A percentile compares a stretch with the other conserved stretches of the same genome.
Evolutionary conservation across 495 filamentous ascomycete species (phyloP).

Genomic region (Hypoxylon trugodes): DNA sequence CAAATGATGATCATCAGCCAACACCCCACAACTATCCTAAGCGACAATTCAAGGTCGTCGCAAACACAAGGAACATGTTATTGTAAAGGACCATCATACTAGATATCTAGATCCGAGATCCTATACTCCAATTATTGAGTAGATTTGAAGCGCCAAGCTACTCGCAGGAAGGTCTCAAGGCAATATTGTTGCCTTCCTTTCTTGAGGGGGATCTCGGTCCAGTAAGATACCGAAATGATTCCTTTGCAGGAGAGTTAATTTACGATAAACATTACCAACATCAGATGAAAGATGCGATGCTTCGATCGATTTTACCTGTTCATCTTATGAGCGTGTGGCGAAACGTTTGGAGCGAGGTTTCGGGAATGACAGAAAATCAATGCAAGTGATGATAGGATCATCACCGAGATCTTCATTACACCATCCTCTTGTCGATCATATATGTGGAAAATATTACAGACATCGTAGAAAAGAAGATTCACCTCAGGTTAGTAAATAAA

Average conservation of each 20-base stretch:
- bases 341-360: constrained; percentile 22
- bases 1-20: neutral
- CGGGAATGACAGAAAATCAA: constrained; percentile 23
- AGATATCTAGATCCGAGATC: neutral
- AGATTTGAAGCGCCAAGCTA: neutral
- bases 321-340: constrained; percentile 3
- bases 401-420: constrained; percentile 17
- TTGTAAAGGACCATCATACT: neutral
- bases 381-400: constrained; percentile 27
- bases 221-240: constrained; percentile 6
- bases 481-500: constrained; percentile 4
- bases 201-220: constrained; percentile 7
- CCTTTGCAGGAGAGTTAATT: neutral
- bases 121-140: neutral
- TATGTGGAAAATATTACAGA: constrained; percentile 9
- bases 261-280: neutral
- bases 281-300: constrained; percentile 3
- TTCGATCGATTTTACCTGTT: constrained; percentile 3
- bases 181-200: neutral
- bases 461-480: neutral
- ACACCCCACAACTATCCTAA: neutral
- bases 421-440: constrained; percentile 23
- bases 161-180: neutral
- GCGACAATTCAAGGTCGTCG: neutral
- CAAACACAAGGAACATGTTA: neutral